Conservation (phyloP, 192 early-diverging fungal genomes). For the Backusella tarrabulga region DNA sequence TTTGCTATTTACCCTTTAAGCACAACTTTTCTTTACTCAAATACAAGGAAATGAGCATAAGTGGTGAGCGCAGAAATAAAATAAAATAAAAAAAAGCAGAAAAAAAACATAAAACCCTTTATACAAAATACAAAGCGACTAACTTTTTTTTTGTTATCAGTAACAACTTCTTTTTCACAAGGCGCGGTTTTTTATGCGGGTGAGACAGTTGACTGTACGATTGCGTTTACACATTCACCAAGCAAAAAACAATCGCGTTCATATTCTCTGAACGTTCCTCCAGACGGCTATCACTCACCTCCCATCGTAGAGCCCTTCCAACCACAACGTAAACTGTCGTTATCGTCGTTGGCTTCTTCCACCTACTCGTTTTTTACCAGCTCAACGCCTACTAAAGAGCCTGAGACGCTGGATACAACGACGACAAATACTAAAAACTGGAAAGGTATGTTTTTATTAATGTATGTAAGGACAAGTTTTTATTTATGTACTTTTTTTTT, state of each 20-base stretch:
- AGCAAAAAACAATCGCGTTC: constrained; percentile 6
- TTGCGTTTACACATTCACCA: constrained; percentile 44
- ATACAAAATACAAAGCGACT: background rate
- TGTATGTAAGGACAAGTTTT: background rate
- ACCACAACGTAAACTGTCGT: background rate
- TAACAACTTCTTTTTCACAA: constrained; percentile 45
- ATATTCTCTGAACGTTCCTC: constrained; percentile 6
- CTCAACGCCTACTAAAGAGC: constrained; percentile 23
- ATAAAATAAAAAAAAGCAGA: background rate
- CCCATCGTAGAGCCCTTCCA: background rate
- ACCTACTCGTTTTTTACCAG: background rate
- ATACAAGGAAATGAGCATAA: background rate
- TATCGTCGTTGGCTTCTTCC: background rate
- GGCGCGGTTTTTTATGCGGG: constrained; percentile 59
- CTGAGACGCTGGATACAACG: constrained; percentile 3
- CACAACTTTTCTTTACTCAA: background rate
- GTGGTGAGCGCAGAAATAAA: background rate
- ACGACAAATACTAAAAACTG: background rate
- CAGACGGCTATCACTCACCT: background rate
- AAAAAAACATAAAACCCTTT: background rate
- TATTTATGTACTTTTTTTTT: background rate
- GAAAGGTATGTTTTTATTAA: background rate
- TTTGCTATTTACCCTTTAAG: background rate
- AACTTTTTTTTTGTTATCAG: constrained; percentile 7
- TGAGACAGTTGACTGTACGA: constrained; percentile 52